Evolutionary conservation across 108 stramenopile genomes (phyloP), one percentile per base, ranked within the genome.

Genomic region (Fragilaria crotonensis): DNA sequence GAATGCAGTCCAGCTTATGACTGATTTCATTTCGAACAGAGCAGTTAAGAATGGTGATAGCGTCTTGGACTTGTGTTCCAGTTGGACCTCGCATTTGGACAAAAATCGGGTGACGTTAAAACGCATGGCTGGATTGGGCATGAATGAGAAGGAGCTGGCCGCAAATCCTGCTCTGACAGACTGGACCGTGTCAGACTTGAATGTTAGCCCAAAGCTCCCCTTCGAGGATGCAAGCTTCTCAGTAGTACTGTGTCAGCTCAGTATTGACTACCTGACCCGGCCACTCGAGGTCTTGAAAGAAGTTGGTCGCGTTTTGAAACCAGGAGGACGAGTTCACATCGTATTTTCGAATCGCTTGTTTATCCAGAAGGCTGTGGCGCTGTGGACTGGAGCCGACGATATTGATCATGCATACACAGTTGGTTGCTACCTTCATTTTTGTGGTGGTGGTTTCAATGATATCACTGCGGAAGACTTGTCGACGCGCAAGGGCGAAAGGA

Each of bases 321-420:
- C 89, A 0, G 88, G 88, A 25, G 96, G 96, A 5, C 69, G 56
- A 30, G 74, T 87, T 30, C 87, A 93, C 45, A 81, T 97, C 59
- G 28, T 91, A n/a, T 91, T 96, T 63, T 92, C 90, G 30, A 97
- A 97, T 67, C 79, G 96, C 45, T 71, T 95, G 25, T 97, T 97
- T 64, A 54, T 95, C 9, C 87, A 66, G 55, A 97, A 97, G 73
- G 79, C 75, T 2, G 75, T 77, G 27, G 79, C 67, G 4, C 19
- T 76, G 5, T 81, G 90, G 90, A 92, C 90, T 0, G 90, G 90
- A 5, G 87, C 88, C 11, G 94, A 96, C 60, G 96, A 97, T 62
- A 62, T 93, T 50, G 96, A 96, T 57, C 96, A 97, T 70, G 81
- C 85, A 14, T 92, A 83, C 54, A 86, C 79, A 5, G 90, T 92